Evolutionary conservation across 2,329 filamentous ascomycete species (phyloP), one percentile per base, ranked within the genome.

Genomic region (Cadophora sp.): DNA sequence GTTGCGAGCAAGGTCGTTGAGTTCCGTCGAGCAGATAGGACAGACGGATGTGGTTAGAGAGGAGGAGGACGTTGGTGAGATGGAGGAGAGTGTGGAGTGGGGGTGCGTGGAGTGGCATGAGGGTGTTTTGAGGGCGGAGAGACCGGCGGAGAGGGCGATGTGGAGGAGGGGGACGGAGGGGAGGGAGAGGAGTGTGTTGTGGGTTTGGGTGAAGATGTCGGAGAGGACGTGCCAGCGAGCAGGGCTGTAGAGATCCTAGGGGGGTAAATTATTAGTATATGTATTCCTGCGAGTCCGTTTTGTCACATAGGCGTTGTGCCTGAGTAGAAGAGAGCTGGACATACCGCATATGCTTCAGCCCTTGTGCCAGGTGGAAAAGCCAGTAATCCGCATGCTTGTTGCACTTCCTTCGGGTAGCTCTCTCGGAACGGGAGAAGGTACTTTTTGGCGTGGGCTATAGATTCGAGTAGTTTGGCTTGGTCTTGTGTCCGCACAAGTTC

Each of bases 61-160:
- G 19, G 75, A 74, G 0, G 75, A 74, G 61, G 79, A 77, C 61
- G 73, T 76, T 27, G 75, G 72, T 24, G 74, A 74, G 8, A 75
- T 75, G 61, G 77, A 73, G 2, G 67, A 68, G 29, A 69, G 69
- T 12, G 69, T 70, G 11, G 70, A 62, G 43, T 64, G 31, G 11
- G 37, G 22, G 34, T 76, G 72, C 2, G 72, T 69, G 1, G 91
- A 91, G 81, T 98, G 94, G 78, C 96, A 99, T 19, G 93, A 90
- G 0, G 96, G 96, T 0, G 96, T 98, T 80, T 99, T 99, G 73
- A 99, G 89, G 0, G 96, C 94, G 0, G 94, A 97, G 11, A 99
- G 87, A 8, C 96, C 96, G 0, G 94, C 94, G 0, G 91, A 93
- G 11, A 99, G 87, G 14, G 96, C 96, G 70, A 97, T 91, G 80